Evolutionary conservation across 2,329 filamentous ascomycete genomes (phyloP), one percentile per base, ranked within the genome.

Genomic region (Clathrospora elynae): DNA sequence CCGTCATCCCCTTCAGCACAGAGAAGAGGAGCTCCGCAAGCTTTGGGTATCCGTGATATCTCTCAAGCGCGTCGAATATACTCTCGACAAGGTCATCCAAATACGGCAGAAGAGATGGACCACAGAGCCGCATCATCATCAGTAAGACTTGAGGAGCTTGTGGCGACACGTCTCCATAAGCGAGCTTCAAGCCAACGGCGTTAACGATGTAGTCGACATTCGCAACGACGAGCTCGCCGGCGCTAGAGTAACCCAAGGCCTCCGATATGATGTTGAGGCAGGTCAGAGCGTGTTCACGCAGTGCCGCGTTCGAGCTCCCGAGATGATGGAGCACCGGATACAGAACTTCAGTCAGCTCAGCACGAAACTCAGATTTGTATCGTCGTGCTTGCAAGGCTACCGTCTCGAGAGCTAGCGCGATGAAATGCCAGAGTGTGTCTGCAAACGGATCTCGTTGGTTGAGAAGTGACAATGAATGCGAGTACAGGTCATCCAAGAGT

Each of bases 161-260:
- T 1, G 92, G 91, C 0, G 90, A 92, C 37, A 97, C 86, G 53
- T 96, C 90, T 53, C 96, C 89, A 0, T 88, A 89, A 59, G 96
- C 96, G 6, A 99, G 79, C 49, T 90, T 88, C 47, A 97, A 72
- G 0, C 88, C 89, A 11, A 99, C 83, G 0, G 93, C 89, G 63
- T 97, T 97, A 48, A 97, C 86, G 71, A 99, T 87, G 67, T 99
- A 99, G 69, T 99, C 93, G 11, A 90, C 91, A 49, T 99, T 99
- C 37, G 87, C 84, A 18, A 97, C 81, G 25, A 99, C 85, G 53
- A 99, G 75, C 11, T 88, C 83, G 17, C 86, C 86, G 4, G 92
- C 86, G 57, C 79, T 84, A 0, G 64, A 49, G 60, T 97, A 99
- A 2, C 81, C 83, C 59, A 90, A 96, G 0, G 86, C 79, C 2